phyloP scores from a whole-genome alignment of 164 flowering plant species.

The Vitis rupestris region DNA sequence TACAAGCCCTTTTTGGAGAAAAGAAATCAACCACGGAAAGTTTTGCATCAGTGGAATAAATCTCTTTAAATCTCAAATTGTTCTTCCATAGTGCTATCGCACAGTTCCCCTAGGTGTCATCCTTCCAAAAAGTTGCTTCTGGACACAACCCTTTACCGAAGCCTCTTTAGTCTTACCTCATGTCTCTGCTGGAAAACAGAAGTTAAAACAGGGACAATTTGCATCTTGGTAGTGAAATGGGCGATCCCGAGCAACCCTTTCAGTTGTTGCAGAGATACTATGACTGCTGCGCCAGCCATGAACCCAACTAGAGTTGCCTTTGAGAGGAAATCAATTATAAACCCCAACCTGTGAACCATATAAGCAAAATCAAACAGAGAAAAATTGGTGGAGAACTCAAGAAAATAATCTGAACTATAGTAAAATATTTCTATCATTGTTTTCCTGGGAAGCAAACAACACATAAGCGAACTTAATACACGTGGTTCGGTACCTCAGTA shows the following conservation, averaged over 20 bases:
- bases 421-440: not conserved
- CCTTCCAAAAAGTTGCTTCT: too few species aligned
- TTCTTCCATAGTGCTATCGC: not conserved
- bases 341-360: conserved; percentile 55
- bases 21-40: too few species aligned
- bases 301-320: conserved; percentile 75
- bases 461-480: too few species aligned
- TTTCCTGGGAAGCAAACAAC: not conserved
- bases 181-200: conserved; percentile 51
- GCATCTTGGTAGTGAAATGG: conserved; percentile 68
- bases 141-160: too few species aligned
- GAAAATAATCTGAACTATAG: not conserved
- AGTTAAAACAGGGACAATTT: conserved; percentile 55
- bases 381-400: too few species aligned
- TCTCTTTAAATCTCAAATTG: too few species aligned
- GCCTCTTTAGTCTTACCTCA: conserved; percentile 34
- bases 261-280: conserved; percentile 68
- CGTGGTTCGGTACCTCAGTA: conserved; percentile 39
- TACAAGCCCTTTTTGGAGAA: too few species aligned
- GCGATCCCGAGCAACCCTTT: conserved; percentile 72
- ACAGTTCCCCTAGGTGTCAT: not conserved
- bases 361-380: not conserved
- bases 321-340: conserved; percentile 71
- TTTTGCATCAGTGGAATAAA: too few species aligned
- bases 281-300: conserved; percentile 80